Percentiles rank a stretch among this genome's conserved stretches.
These are phyloP conservation scores for Microthlaspi erraticum DNA, from an alignment of 345 rosid species.

Conservation along the genomic window DNA sequence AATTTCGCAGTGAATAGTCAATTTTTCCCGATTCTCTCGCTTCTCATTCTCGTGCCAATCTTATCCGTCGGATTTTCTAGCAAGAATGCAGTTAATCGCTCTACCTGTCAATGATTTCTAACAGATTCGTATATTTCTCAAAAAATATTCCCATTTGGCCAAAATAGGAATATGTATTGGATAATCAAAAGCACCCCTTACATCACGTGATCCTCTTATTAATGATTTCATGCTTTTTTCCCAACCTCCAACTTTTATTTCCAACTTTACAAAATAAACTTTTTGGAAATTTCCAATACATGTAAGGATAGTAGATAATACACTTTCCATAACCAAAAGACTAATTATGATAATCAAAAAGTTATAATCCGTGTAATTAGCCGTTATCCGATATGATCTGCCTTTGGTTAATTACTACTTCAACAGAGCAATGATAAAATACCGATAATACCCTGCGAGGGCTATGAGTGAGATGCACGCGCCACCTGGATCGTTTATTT, in stretches of 20 bases:
- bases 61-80: background rate
- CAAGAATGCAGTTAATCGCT: background rate
- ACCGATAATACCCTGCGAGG: background rate
- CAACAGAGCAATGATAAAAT: background rate
- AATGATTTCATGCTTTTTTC: constrained; percentile 28
- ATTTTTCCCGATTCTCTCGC: too few species aligned
- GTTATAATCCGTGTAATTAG: constrained; percentile 19
- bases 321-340: background rate
- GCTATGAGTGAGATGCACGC: constrained; percentile 36
- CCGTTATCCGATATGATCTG: constrained; percentile 38
- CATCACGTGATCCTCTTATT: constrained; percentile 39
- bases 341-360: background rate
- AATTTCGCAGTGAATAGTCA: background rate
- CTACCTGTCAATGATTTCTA: constrained; percentile 22
- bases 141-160: background rate
- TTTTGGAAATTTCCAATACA: constrained; percentile 22
- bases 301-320: background rate
- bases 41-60: background rate
- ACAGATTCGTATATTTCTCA: constrained; percentile 4
- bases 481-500: constrained; percentile 37
- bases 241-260: constrained; percentile 13
- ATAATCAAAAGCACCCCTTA: background rate
- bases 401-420: constrained; percentile 21
- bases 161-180: background rate
- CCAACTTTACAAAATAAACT: background rate